These are phyloP conservation scores for Raphanus raphanistrum DNA, from an alignment of 345 rosid species.

Conservation along the genomic window DNA sequence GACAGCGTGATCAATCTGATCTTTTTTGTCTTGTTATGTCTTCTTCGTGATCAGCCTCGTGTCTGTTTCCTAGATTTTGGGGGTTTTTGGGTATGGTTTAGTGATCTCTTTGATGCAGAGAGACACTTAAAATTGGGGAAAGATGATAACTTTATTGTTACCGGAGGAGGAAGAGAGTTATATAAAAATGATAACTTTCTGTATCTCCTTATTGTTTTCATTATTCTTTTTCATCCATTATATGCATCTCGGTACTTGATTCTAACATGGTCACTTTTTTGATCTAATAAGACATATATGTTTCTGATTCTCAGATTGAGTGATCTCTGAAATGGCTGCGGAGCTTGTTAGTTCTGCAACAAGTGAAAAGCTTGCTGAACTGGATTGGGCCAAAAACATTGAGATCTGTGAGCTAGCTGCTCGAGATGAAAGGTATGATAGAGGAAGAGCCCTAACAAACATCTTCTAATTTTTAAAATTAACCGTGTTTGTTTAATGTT, in stretches of 20 bases:
- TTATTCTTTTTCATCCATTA: neutral
- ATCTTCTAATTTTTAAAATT: neutral
- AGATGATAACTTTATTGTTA: neutral
- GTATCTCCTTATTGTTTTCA: neutral
- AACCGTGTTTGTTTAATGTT: constrained; percentile 1
- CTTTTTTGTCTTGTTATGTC: neutral
- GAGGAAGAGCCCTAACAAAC: neutral
- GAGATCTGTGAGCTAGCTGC: constrained; percentile 87
- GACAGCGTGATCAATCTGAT: neutral
- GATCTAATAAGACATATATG: neutral
- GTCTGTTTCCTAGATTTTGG: constrained; percentile 31
- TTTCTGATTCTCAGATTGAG: neutral
- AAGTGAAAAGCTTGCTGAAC: constrained; percentile 75
- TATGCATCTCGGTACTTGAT: neutral
- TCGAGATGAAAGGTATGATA: constrained; percentile 64
- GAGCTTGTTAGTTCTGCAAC: constrained; percentile 89
- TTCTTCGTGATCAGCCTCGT: constrained; percentile 27
- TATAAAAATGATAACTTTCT: neutral
- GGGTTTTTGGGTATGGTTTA: neutral
- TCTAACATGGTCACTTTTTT: neutral
- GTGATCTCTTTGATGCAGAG: constrained; percentile 9
- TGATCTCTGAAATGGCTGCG: constrained; percentile 55
- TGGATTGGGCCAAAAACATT: constrained; percentile 90
- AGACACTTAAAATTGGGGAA: constrained; percentile 4
- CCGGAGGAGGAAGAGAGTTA: no score